phyloP scores from a whole-genome alignment of 23 red algal species.

The Gracilaria caudata region DNA sequence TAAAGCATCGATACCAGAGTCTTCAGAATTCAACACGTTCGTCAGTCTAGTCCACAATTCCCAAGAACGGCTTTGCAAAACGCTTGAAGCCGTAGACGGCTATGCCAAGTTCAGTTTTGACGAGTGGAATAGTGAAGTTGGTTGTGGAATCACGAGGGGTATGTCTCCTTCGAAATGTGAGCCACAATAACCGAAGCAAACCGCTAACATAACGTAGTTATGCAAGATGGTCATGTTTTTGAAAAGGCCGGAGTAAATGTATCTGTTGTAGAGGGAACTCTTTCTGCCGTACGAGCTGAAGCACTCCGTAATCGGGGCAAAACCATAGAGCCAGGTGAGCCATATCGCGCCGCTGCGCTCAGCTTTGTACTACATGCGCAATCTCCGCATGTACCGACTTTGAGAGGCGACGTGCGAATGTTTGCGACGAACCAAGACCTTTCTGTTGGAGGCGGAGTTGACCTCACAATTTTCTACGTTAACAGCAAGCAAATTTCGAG shows the following conservation, averaged over 20 bases:
- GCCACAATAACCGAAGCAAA: not conserved
- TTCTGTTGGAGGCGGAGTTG: constrained; percentile 60
- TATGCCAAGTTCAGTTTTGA: constrained; percentile 15
- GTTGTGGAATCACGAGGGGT: constrained; percentile 40
- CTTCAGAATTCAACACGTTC: not conserved
- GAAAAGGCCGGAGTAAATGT: constrained; percentile 82
- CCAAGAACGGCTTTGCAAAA: constrained; percentile 22
- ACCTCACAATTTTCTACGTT: constrained; percentile 64
- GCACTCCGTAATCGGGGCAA: constrained; percentile 15
- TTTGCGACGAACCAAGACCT: constrained; percentile 14
- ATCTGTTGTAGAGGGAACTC: constrained; percentile 50
- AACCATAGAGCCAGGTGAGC: not conserved
- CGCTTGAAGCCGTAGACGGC: constrained; percentile 34
- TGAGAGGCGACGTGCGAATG: constrained; percentile 61
- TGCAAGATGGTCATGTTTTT: constrained; percentile 55
- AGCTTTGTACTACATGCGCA: constrained; percentile 71
- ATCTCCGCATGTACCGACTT: constrained; percentile 60
- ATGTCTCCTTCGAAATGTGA: constrained; percentile 5
- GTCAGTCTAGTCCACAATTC: not conserved
- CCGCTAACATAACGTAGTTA: constrained; percentile 22
- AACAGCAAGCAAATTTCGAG: not conserved
- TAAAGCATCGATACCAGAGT: not conserved
- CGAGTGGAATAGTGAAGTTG: constrained; percentile 9
- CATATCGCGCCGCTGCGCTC: constrained; percentile 62
- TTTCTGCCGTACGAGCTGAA: constrained; percentile 47